These are phyloP conservation scores for Marasmius oreades DNA, from an alignment of 1,284 basidiomycete species.

Conservation along the genomic window DNA sequence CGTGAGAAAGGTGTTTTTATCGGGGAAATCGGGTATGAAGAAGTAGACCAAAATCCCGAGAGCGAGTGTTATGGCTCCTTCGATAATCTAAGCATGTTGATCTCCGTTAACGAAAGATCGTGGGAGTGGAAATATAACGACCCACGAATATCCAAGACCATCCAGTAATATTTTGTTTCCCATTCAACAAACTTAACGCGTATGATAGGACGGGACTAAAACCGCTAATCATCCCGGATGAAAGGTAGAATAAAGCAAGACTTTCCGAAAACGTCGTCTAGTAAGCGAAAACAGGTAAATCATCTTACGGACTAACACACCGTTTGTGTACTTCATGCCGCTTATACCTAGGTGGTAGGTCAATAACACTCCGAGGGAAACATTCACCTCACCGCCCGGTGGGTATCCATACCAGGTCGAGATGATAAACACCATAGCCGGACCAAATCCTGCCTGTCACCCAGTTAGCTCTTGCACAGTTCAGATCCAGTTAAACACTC, in stretches of 20 bases:
- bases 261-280: too few relatives aligned
- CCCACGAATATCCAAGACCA: slow-evolving; percentile 15
- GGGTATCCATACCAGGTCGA: slow-evolving; percentile 15
- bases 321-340: slow-evolving; percentile 14
- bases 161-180: slow-evolving; percentile 5
- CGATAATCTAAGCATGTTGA: slow-evolving; percentile 10
- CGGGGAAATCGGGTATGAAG: slow-evolving; percentile 10
- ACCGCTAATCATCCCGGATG: slow-evolving; percentile 12
- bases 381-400: not conserved
- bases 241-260: slow-evolving; percentile 14
- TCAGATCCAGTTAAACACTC: not conserved
- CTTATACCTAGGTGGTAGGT: slow-evolving; percentile 9
- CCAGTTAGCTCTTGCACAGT: not conserved
- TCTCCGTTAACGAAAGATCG: too few relatives aligned
- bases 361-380: not conserved
- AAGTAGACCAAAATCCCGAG: slow-evolving; percentile 5
- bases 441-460: slow-evolving; percentile 14
- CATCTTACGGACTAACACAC: not conserved
- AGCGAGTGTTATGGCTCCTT: slow-evolving; percentile 7
- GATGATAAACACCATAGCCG: slow-evolving; percentile 16
- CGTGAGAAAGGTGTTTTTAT: slow-evolving; percentile 10
- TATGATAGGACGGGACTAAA: slow-evolving; percentile 16
- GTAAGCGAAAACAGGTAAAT: too few relatives aligned
- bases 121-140: not conserved
- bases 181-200: slow-evolving; percentile 11